phyloP scores from a whole-genome alignment of 176 grass and related monocot species.

The Typha latifolia region DNA sequence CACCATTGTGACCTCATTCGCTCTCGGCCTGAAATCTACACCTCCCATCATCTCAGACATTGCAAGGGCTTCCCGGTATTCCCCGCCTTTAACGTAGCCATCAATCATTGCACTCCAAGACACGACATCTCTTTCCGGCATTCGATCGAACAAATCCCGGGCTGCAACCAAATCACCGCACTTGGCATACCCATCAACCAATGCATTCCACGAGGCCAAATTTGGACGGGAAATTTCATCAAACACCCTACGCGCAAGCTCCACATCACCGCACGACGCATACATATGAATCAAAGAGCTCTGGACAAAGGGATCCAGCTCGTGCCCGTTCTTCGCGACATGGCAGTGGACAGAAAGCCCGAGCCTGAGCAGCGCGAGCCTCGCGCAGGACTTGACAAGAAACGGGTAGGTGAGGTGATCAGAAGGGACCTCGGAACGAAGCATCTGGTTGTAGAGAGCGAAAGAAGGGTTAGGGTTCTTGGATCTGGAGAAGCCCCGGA shows the following conservation, averaged over 20 bases:
- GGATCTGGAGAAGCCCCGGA: conserved; percentile 16
- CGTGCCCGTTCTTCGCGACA: conserved; percentile 8
- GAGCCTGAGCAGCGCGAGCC: conserved; percentile 1
- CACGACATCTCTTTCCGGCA: conserved; percentile 51
- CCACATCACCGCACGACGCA: conserved; percentile 22
- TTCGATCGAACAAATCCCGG: conserved; percentile 22
- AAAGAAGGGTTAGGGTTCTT: conserved; percentile 12
- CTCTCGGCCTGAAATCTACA: not conserved
- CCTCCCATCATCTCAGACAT: conserved; percentile 47
- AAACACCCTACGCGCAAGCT: conserved; percentile 39
- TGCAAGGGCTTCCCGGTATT: conserved; percentile 31
- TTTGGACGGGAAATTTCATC: conserved; percentile 45
- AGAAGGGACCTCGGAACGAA: not conserved
- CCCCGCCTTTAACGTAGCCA: conserved; percentile 46
- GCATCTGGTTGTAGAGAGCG: conserved; percentile 19
- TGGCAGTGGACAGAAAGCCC: conserved; percentile 6
- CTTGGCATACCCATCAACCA: conserved; percentile 65
- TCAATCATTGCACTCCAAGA: conserved; percentile 67
- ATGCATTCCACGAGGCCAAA: conserved; percentile 50
- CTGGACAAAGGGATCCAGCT: conserved; percentile 16
- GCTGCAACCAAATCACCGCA: conserved; percentile 38
- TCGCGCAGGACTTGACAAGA: conserved; percentile 22
- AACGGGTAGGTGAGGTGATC: conserved; percentile 29
- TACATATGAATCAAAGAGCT: conserved; percentile 35
- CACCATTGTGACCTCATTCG: conserved; percentile 50